Conservation (phyloP, 306 rosid species). For the Vicia sativa region DNA sequence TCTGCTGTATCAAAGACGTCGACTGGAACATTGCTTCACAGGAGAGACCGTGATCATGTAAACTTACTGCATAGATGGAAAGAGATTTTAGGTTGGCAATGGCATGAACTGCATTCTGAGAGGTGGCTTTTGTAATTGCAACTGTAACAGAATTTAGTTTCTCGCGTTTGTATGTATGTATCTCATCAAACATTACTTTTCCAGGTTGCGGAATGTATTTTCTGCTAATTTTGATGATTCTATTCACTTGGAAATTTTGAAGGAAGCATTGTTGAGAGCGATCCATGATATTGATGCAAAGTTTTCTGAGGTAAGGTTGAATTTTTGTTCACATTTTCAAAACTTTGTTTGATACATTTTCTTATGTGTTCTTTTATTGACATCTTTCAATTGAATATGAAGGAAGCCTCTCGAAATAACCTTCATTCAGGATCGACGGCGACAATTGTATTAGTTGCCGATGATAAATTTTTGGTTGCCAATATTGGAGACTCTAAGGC, state of each 20-base stretch:
- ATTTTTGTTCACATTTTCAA: conserved; percentile 37
- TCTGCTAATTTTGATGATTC: conserved; percentile 64
- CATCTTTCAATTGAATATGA: conserved; percentile 50
- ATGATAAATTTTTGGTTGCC: conserved; percentile 88
- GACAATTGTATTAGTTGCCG: conserved; percentile 70
- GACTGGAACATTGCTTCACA: conserved; percentile 44
- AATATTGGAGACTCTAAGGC: conserved; percentile 97
- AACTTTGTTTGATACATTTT: not conserved
- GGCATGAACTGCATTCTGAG: conserved; percentile 54
- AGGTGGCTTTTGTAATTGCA: conserved; percentile 55
- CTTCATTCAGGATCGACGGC: conserved; percentile 88
- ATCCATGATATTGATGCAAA: conserved; percentile 80
- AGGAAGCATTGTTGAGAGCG: conserved; percentile 91
- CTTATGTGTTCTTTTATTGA: conserved; percentile 44
- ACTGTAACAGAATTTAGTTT: conserved; percentile 13
- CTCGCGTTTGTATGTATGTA: conserved; percentile 15
- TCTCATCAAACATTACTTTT: conserved; percentile 39
- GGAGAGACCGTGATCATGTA: conserved; percentile 45
- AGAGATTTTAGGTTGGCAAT: conserved; percentile 50
- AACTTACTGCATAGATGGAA: conserved; percentile 55
- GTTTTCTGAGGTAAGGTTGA: conserved; percentile 72
- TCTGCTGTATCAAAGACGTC: conserved; percentile 57
- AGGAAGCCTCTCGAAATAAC: conserved; percentile 78
- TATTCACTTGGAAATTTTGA: conserved; percentile 86
- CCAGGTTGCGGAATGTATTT: conserved; percentile 70